Conservation (phyloP, 495 filamentous ascomycete genomes). For the Hyaloscypha variabilis region DNA sequence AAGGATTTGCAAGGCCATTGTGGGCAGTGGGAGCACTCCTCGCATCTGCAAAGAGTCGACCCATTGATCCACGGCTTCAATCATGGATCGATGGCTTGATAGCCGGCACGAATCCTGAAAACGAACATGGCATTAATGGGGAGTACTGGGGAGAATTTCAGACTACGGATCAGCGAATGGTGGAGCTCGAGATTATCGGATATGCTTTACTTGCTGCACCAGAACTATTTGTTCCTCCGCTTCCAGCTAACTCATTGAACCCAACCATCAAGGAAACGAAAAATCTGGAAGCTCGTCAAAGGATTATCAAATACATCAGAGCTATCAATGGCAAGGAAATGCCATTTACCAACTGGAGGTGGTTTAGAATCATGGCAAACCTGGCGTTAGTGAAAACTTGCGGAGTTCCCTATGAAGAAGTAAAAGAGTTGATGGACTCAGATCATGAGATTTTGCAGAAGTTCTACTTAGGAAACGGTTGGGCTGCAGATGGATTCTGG, state of each 20-base stretch:
- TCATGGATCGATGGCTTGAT: conserved; percentile 14
- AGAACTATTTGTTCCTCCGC: conserved; percentile 38
- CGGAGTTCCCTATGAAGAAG: conserved; percentile 45
- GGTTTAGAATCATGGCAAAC: conserved; percentile 66
- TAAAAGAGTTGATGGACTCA: conserved; percentile 42
- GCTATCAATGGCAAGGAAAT: conserved; percentile 56
- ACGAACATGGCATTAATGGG: conserved; percentile 51
- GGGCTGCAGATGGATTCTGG: conserved; percentile 56
- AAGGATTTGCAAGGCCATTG: conserved; percentile 62
- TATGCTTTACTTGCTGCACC: conserved; percentile 34
- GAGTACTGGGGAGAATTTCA: conserved; percentile 62
- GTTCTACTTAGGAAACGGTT: conserved; percentile 61
- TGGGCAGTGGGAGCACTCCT: conserved; percentile 60
- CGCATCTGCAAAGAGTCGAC: conserved; percentile 6
- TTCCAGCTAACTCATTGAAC: conserved; percentile 9
- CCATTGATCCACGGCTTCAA: conserved; percentile 1
- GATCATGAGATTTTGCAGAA: conserved; percentile 61
- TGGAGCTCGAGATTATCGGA: conserved; percentile 62
- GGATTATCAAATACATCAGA: conserved; percentile 44
- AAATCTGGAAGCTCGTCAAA: conserved; percentile 38
- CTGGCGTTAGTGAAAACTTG: conserved; percentile 56
- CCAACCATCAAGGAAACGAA: conserved; percentile 35
- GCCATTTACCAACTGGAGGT: conserved; percentile 44
- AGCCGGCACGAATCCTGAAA: conserved; percentile 50
- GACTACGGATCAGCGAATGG: conserved; percentile 62